These are phyloP conservation scores for Russula emetica DNA, from an alignment of 768 basidiomycete species.

Conservation along the genomic window DNA sequence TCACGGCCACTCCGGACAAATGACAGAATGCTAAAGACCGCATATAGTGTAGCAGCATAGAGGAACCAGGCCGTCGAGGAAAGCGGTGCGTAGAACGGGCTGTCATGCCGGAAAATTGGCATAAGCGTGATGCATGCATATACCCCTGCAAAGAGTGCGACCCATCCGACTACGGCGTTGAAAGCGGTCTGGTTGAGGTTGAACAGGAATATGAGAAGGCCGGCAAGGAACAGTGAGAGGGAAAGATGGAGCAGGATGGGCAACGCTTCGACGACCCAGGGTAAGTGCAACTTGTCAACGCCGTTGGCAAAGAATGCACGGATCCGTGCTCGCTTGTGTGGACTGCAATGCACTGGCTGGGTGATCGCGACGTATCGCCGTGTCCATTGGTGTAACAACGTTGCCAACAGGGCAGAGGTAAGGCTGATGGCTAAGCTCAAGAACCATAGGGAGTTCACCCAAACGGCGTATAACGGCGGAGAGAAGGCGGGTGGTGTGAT, in stretches of 20 bases:
- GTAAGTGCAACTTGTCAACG: neutral
- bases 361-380: neutral
- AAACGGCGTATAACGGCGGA: neutral
- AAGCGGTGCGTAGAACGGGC: conserved; percentile 1
- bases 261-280: neutral
- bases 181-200: neutral
- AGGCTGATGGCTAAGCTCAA: neutral
- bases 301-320: conserved; percentile 1
- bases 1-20: neutral
- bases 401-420: neutral
- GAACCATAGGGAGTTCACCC: conserved; percentile 1
- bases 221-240: neutral
- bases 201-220: conserved; percentile 7
- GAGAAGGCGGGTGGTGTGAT: neutral
- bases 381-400: neutral
- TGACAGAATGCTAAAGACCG: neutral
- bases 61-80: conserved; percentile 8
- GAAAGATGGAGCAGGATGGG: neutral
- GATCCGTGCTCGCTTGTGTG: conserved; percentile 5
- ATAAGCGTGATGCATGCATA: conserved; percentile 8
- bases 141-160: neutral
- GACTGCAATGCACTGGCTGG: neutral
- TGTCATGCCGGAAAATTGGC: conserved; percentile 8
- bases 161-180: neutral
- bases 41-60: neutral